phyloP scores from a whole-genome alignment of 805 yeast genomes.

The Candida saitoana region DNA sequence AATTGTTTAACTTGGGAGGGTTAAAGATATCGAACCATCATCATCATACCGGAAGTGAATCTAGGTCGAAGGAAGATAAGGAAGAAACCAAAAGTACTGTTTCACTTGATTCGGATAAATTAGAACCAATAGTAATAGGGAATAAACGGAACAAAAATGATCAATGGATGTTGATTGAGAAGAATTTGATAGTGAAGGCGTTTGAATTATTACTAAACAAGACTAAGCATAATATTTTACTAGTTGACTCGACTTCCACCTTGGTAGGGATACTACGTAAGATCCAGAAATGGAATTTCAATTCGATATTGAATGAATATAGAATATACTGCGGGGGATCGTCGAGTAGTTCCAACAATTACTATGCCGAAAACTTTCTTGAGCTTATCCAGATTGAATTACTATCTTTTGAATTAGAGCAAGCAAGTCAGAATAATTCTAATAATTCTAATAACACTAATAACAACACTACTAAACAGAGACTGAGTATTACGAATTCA shows the following conservation, averaged over 20 bases:
- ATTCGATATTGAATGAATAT: slow-evolving; percentile 81
- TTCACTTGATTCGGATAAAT: slow-evolving; percentile 5
- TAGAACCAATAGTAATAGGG: slow-evolving; percentile 24
- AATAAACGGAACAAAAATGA: slow-evolving; percentile 34
- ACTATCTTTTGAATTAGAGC: slow-evolving; percentile 38
- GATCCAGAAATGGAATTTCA: slow-evolving; percentile 84
- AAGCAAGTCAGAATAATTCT: slow-evolving; percentile 19
- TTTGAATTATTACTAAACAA: slow-evolving; percentile 63
- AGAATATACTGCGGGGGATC: slow-evolving; percentile 50
- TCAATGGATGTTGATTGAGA: slow-evolving; percentile 76
- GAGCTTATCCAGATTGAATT: slow-evolving; percentile 64
- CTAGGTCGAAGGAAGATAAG: slow-evolving; percentile 8
- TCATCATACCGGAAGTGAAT: slow-evolving; percentile 17
- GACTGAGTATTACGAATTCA: neutral
- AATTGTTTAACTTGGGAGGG: slow-evolving; percentile 45
- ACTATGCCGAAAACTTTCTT: slow-evolving; percentile 75
- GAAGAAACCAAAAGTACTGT: slow-evolving; percentile 1
- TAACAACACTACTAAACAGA: slow-evolving; percentile 3
- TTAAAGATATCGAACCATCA: slow-evolving; percentile 37
- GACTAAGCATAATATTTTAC: slow-evolving; percentile 59
- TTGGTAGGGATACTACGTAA: slow-evolving; percentile 77
- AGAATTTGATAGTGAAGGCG: slow-evolving; percentile 58
- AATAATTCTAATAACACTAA: slow-evolving; percentile 13
- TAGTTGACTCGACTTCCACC: slow-evolving; percentile 78
- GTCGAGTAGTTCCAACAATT: slow-evolving; percentile 62